Evolutionary conservation across 106 monocot genomes (phyloP).

Genomic region (Dendrobium catenatum): DNA sequence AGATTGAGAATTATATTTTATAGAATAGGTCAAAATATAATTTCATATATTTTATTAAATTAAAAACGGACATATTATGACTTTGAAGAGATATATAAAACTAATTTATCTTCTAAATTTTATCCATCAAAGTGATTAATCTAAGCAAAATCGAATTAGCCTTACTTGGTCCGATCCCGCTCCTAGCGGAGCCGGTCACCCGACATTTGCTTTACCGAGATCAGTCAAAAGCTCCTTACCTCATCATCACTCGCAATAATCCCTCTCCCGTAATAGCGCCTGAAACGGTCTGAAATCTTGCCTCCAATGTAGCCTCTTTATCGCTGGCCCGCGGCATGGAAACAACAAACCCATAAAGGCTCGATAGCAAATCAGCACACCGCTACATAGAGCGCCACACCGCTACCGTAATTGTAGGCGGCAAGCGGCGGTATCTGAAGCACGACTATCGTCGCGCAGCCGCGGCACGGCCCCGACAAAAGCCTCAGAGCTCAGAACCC

Average conservation of each 20-base stretch:
- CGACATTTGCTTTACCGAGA: no score
- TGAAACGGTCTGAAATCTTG: not conserved
- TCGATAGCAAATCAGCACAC: not conserved
- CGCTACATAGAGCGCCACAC: constrained; percentile 1
- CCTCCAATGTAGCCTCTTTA: not conserved
- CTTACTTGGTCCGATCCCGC: no score
- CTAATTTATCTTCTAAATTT: no score
- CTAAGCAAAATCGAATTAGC: no score
- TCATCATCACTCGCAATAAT: not conserved
- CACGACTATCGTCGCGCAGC: not conserved
- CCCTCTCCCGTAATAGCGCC: not conserved
- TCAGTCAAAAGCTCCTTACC: not conserved
- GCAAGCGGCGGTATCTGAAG: not conserved
- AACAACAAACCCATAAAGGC: not conserved
- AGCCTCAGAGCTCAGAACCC: constrained; percentile 2
- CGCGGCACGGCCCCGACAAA: constrained; percentile 5
- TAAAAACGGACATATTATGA: no score
- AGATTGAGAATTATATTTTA: no score
- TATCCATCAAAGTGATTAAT: no score
- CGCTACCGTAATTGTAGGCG: not conserved
- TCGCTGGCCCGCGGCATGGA: not conserved
- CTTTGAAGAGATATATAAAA: no score
- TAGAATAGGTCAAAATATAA: no score
- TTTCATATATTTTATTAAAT: no score
- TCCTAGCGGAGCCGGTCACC: no score